These are phyloP conservation scores for Neoscytalidium dimidiatum DNA, from an alignment of 2,329 filamentous ascomycete species.

Conservation along the genomic window DNA sequence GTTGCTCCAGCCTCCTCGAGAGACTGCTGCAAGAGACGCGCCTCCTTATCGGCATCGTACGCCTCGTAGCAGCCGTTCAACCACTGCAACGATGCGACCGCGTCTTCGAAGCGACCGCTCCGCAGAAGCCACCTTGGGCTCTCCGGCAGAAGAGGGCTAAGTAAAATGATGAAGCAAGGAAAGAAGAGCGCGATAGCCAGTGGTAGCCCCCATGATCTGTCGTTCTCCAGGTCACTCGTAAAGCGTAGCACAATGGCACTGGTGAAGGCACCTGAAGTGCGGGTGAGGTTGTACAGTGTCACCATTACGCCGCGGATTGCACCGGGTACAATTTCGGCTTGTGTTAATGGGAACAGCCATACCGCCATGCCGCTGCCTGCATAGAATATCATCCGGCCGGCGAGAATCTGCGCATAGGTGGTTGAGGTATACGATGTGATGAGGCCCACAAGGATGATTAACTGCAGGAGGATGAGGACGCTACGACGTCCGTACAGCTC, in stretches of 20 bases:
- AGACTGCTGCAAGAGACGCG: background rate
- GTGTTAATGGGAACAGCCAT: conserved; percentile 24
- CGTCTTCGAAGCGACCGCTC: conserved; percentile 15
- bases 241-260: conserved; percentile 12
- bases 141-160: background rate
- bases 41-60: background rate
- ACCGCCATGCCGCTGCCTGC: conserved; percentile 25
- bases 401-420: conserved; percentile 22
- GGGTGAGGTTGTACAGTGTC: conserved; percentile 18
- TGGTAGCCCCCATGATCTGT: conserved; percentile 19
- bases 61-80: background rate
- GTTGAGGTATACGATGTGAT: conserved; percentile 22
- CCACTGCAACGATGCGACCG: background rate
- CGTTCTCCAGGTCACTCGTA: conserved; percentile 11
- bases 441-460: conserved; percentile 19
- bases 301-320: conserved; percentile 21
- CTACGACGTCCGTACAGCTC: background rate
- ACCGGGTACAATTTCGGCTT: conserved; percentile 24
- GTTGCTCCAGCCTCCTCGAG: background rate
- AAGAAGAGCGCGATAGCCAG: conserved; percentile 19
- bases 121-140: conserved; percentile 11
- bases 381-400: conserved; percentile 24
- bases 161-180: conserved; percentile 5
- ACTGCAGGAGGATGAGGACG: background rate
- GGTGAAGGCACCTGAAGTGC: conserved; percentile 17